Conservation (phyloP, 306 rosid species). For the Spatholobus suberectus region DNA sequence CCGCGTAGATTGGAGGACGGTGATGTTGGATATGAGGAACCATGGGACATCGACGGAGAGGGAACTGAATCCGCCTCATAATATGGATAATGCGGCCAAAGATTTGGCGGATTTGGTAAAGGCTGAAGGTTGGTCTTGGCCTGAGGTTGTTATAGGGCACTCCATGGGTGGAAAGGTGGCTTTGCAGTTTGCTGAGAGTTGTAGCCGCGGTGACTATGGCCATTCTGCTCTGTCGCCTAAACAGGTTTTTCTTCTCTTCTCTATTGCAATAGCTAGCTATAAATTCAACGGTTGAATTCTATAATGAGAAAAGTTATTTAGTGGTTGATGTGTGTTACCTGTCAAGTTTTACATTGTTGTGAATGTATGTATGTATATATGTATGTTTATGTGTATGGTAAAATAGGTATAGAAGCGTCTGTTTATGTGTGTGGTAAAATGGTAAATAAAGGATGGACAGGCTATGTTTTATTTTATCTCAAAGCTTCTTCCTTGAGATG, state of each 20-base stretch:
- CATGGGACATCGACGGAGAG: constrained; percentile 77
- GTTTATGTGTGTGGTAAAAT: not conserved
- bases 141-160: constrained; percentile 90
- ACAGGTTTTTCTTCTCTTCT: constrained; percentile 60
- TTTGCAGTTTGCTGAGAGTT: constrained; percentile 69
- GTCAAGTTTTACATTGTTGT: not conserved
- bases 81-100: constrained; percentile 71
- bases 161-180: constrained; percentile 96
- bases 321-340: not conserved
- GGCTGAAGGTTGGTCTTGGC: constrained; percentile 84
- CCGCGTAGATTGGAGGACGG: constrained; percentile 76
- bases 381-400: not conserved
- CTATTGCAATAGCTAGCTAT: not conserved
- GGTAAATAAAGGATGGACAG: not conserved
- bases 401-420: too few relatives aligned
- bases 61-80: constrained; percentile 70
- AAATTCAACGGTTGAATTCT: not conserved
- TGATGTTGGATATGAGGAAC: constrained; percentile 87
- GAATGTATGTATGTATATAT: not conserved
- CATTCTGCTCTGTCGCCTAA: constrained; percentile 64
- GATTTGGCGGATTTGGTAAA: constrained; percentile 80
- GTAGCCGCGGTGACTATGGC: constrained; percentile 75
- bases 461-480: too few relatives aligned
- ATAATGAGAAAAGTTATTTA: not conserved
- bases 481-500: not conserved